phyloP scores from a whole-genome alignment of 495 filamentous ascomycete genomes.

The Daldinia bambusicola region DNA sequence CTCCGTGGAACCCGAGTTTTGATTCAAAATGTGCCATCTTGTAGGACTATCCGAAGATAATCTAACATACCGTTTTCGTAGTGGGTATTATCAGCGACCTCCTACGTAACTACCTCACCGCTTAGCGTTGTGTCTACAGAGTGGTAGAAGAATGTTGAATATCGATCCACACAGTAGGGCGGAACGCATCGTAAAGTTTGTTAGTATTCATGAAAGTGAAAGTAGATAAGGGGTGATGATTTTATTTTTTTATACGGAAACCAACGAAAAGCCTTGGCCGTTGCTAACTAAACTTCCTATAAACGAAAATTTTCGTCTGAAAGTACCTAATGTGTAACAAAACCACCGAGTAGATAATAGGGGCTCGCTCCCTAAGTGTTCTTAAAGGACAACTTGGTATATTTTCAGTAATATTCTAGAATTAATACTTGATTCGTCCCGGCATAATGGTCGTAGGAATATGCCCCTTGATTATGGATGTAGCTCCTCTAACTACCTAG shows the following conservation, averaged over 20 bases:
- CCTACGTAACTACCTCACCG: background rate
- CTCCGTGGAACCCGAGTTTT: background rate
- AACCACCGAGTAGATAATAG: background rate
- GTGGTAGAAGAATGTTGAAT: background rate
- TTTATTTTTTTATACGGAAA: no score
- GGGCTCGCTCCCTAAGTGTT: no score
- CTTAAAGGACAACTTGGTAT: no score
- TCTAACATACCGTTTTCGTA: background rate
- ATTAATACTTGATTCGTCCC: background rate
- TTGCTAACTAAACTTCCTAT: background rate
- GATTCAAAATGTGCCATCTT: background rate
- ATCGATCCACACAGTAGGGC: background rate
- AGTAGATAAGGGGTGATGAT: background rate
- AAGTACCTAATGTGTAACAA: background rate
- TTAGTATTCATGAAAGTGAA: background rate
- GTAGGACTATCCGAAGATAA: background rate
- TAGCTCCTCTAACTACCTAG: background rate
- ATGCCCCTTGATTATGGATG: background rate
- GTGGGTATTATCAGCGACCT: background rate
- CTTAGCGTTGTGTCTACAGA: background rate
- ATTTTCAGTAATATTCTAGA: background rate
- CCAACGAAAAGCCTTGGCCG: no score
- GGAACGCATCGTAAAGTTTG: background rate
- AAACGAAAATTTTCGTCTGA: background rate
- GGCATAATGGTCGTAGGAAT: background rate